Base-by-base conservation (phyloP, 768 basidiomycete genomes). In the Lepiota brunneoincarnata region DNA sequence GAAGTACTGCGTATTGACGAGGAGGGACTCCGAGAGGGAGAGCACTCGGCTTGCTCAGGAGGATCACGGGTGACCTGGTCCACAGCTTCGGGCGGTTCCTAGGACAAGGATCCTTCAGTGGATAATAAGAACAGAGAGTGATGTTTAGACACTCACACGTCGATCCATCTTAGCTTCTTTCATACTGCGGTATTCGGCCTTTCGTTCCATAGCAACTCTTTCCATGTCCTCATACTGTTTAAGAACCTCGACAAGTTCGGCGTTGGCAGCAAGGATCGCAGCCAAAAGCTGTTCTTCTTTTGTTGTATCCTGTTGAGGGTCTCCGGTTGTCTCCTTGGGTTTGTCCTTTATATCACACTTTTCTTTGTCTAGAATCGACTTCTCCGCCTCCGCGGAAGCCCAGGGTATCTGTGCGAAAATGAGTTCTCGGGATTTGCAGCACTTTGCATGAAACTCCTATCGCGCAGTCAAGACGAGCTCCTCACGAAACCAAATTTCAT, bases 361-460 rank as follows among this genome's bases (percentile, higher is more conserved):
- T 9, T 31, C 31, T 9, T 31, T 31, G 31, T n/a, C 52, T 15
- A 38, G 7, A 15, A 54, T 54, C 6, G 88, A 87, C 42, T 82
- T 82, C 60, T 89, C 87, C 1, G 93, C 93, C 12, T 86, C 81
- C 1, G 91, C 85, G 18, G 84, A 80, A 3, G 94, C 94, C 93
- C 94, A 96, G 6, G 89, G 84, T 61, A 97, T 93, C 69, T 95
- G 93, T 10, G 87, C 84, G 58, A 76, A 86, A 23, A 96, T 83
- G 10, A 94, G 78, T 56, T 93, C 93, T 67, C 93, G 91, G 2
- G 91, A 93, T 2, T 81, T 76, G 26, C 82, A 78, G 65, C 92
- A 93, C 63, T 91, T 90, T 14, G 68, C 62, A 61, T 90, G 82
- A 63, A 93, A 94, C 70, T 95, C 93, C 92, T 96, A 64, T 36